Conservation (phyloP, 2,329 filamentous ascomycete genomes). For the Colletotrichum shisoi region DNA sequence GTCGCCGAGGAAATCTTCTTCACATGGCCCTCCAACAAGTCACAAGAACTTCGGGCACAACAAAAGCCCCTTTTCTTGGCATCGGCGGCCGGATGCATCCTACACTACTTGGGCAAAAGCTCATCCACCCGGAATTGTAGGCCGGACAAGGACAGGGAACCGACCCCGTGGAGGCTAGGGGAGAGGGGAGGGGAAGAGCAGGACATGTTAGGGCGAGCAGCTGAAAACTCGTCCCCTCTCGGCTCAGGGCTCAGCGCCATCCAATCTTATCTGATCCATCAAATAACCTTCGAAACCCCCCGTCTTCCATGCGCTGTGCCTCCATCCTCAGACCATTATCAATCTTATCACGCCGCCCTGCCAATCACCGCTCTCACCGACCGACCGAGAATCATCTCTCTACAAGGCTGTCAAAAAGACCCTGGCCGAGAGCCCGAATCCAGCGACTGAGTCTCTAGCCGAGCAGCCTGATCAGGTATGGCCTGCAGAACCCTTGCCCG, state of each 20-base stretch:
- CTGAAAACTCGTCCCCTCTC: conserved; percentile 19
- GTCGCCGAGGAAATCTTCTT: background rate
- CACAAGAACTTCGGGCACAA: background rate
- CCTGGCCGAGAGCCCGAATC: conserved; percentile 5
- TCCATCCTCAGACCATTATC: conserved; percentile 21
- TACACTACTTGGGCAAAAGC: background rate
- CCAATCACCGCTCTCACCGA: conserved; percentile 10
- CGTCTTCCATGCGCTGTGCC: background rate
- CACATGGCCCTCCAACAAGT: background rate
- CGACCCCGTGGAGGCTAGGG: background rate
- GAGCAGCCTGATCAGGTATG: conserved; percentile 27
- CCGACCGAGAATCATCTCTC: background rate
- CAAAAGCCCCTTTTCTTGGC: conserved; percentile 1
- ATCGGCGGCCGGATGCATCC: background rate
- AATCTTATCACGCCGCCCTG: conserved; percentile 12
- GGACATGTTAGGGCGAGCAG: background rate
- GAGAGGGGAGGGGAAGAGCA: too few species aligned
- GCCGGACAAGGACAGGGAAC: conserved; percentile 14
- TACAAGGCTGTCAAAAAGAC: conserved; percentile 26
- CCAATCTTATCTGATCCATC: conserved; percentile 38
- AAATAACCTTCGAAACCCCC: conserved; percentile 22
- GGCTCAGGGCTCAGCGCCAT: background rate
- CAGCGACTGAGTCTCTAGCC: conserved; percentile 18
- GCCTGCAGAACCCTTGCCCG: conserved; percentile 1
- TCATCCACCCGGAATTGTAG: conserved; percentile 13